Base-by-base conservation (phyloP, 306 rosid species). In the Neltuma alba region DNA sequence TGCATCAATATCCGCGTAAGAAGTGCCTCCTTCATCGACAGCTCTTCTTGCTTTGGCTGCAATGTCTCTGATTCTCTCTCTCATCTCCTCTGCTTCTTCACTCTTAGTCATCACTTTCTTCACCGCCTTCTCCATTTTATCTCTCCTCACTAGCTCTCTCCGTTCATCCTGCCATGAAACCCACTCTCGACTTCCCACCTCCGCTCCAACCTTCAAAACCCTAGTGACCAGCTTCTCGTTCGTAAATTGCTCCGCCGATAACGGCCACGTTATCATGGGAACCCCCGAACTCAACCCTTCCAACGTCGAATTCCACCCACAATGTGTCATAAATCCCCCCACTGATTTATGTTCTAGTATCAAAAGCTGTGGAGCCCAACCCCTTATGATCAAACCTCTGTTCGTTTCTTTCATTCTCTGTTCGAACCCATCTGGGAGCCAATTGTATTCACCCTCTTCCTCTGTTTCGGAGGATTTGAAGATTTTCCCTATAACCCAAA, bases 281-380 rank as follows among this genome's bases (percentile, higher is more conserved):
- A 88, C 87, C 0, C n/a, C 92, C 92, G 83, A 75, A 1, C 83
- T 73, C 37, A 89, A 64, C 2, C 90, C 85, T 78, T 93, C 97
- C 79, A 91, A 5, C 6, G 88, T 85, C 3, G 97, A 92, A 41
- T 92, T 92, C 96, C 97, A 92, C 4, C 97, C 96, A 30, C 93
- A 90, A 27, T 92, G 96, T 0, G 94, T 92, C 87, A 92, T 52
- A 30, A 89, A 92, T 45, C 94, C 97, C 23, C 90, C 91, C 2
- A 90, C 71, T 0, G 89, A 83, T 2, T 2, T 63, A n/a, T 89
- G 92, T 21, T 89, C 92, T 66, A 91, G 60, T 23, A 93, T 89
- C 86, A 86, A 37, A 5, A 92, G 15, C 69, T 92, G 95, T 0
- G 97, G 94, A 0, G 88, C 94, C 94, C 92, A 92, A 0, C 94